A percentile compares a stretch with the other conserved stretches of the same genome.
Evolutionary conservation across 768 basidiomycete genomes (phyloP).

Genomic region (Favolaschia claudopus): DNA sequence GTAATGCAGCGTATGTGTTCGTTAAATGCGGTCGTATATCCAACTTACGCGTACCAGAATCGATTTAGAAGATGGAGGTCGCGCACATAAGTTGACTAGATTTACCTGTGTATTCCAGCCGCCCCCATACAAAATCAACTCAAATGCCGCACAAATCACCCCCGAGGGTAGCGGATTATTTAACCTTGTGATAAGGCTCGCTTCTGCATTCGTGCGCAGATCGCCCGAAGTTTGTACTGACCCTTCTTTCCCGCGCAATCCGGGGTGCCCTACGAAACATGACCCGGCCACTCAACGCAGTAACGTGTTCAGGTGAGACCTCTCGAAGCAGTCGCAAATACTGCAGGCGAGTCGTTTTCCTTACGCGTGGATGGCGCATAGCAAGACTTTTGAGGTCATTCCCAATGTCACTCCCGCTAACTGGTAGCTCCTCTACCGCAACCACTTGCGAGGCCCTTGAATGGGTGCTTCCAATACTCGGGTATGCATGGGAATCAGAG

Average conservation of each 20-base stretch:
- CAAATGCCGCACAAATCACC: conserved; percentile 2
- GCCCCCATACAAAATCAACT: conserved; percentile 6
- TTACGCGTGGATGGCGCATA: conserved; percentile 10
- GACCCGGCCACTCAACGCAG: not conserved
- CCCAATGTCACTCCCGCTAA: conserved; percentile 11
- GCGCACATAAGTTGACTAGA: conserved; percentile 28
- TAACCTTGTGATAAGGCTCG: conserved; percentile 24
- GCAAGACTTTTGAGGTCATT: conserved; percentile 18
- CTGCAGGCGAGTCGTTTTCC: not conserved
- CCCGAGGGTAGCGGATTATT: conserved; percentile 28
- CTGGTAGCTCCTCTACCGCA: conserved; percentile 20
- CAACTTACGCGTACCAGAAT: conserved; percentile 37
- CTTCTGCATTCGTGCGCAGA: conserved; percentile 26
- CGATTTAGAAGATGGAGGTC: conserved; percentile 40
- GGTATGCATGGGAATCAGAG: conserved; percentile 22
- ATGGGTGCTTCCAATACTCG: conserved; percentile 20
- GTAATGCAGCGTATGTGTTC: conserved; percentile 76
- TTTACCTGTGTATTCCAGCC: conserved; percentile 16
- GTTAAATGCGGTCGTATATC: not conserved
- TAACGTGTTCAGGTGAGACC: conserved; percentile 13
- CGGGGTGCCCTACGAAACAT: conserved; percentile 10
- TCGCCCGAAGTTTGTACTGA: conserved; percentile 24
- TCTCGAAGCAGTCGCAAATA: conserved; percentile 6
- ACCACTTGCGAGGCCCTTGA: conserved; percentile 18
- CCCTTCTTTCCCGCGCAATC: conserved; percentile 27